Evolutionary conservation across 2,329 filamentous ascomycete species (phyloP), one percentile per base, ranked within the genome.

Genomic region (Ophiostoma piceae): DNA sequence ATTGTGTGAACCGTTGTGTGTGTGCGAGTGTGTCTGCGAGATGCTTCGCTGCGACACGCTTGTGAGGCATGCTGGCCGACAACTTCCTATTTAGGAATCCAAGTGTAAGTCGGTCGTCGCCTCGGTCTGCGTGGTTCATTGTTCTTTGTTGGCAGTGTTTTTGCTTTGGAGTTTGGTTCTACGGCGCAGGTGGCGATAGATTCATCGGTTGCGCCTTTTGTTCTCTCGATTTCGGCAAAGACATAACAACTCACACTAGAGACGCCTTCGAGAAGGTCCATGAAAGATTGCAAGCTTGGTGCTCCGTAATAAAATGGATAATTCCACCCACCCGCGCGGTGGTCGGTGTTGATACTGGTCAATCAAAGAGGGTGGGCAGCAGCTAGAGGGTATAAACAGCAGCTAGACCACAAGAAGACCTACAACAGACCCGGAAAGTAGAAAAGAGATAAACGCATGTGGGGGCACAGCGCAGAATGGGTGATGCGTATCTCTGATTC

Each of bases 241-340:
- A 37, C 19, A 22, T n/a, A 54, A 51, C 60, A 29, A 14, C 66
- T 9, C 22, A 16, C 39, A 41, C 39, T 41, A 41, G 39, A 43
- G 26, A 6, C 16, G 26, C 37, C 60, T 72, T 72, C 68, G 70
- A 72, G 71, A 72, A 72, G 70, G 71, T 69, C 70, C 47, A 70
- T 71, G 70, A 68, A 71, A 70, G 60, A 29, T 11, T 41, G 26
- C 32, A 26, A 26, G n/a, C 32, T 47, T 35, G 35, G 32, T 65
- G 19, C 62, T 67, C 65, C 65, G 39, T 47, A 67, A 11, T 43
- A 39, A 29, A 47, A 47, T 47, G 22, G 39, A 67, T 4, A 41
- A 57, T 29, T 57, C 51, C 65, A 39, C 22, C 65, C 35, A 41
- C 57, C 57, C 57, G 57, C 47, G 47, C 51, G 51, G 51, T 26